These are phyloP conservation scores for Alternaria sp. DNA, from an alignment of 2,329 filamentous ascomycete genomes.

Conservation along the genomic window DNA sequence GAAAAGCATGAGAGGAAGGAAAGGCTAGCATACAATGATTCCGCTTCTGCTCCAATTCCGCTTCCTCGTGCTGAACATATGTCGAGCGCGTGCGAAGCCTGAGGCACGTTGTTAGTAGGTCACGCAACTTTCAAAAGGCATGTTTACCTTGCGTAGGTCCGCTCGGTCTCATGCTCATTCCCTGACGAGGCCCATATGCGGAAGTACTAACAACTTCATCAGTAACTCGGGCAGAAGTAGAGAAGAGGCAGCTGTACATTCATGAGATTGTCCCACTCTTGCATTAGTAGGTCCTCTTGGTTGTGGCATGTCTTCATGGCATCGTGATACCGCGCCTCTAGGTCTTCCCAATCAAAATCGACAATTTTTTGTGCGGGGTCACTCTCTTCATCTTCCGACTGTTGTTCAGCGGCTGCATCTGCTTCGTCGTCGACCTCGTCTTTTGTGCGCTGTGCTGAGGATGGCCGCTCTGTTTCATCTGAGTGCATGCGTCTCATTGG, in stretches of 20 bases:
- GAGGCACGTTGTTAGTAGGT: background rate
- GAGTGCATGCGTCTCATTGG: constrained; percentile 21
- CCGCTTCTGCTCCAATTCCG: constrained; percentile 73
- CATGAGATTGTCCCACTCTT: constrained; percentile 66
- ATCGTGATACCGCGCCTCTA: constrained; percentile 71
- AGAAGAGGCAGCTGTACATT: constrained; percentile 29
- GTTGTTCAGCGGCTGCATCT: constrained; percentile 10
- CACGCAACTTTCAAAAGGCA: background rate
- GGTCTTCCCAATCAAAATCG: constrained; percentile 77
- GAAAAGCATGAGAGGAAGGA: background rate
- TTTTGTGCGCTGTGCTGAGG: constrained; percentile 30
- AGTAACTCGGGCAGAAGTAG: constrained; percentile 2
- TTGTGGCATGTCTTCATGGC: constrained; percentile 68
- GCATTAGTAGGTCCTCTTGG: constrained; percentile 69
- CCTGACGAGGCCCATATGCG: constrained; percentile 78
- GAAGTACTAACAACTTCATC: constrained; percentile 69
- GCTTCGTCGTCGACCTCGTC: constrained; percentile 15
- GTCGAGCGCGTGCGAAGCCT: constrained; percentile 80
- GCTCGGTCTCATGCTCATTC: constrained; percentile 73
- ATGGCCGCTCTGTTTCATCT: constrained; percentile 35
- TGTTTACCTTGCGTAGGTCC: constrained; percentile 74
- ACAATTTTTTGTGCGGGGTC: constrained; percentile 51
- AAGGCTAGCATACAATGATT: constrained; percentile 72
- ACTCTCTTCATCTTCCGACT: constrained; percentile 23
- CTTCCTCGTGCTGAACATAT: constrained; percentile 77